Evolutionary conservation across 768 basidiomycete species (phyloP), one percentile per base, ranked within the genome.

Genomic region (Lactifluus echinatus): DNA sequence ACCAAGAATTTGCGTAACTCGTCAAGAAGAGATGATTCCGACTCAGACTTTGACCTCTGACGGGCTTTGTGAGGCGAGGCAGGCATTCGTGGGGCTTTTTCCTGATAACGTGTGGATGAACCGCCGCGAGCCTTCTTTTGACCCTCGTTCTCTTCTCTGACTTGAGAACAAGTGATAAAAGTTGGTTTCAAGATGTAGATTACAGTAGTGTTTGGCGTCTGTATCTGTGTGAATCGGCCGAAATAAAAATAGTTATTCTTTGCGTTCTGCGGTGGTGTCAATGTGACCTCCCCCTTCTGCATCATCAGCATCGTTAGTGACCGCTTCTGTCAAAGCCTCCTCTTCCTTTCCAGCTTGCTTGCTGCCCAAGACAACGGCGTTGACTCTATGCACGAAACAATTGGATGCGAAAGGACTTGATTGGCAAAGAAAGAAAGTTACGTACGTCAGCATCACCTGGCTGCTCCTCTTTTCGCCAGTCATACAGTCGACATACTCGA

Each of bases 331-430:
- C 21, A 70, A 67, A 5, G 63, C 71, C 44, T 72, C 75, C 28
- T 68, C 71, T 2, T 61, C 72, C 21, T 72, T 73, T 58, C 72
- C 74, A 2, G 75, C 74, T 44, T 74, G 73, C 69, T 87, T 87
- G 69, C 85, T 87, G 1, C 84, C 85, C 40, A 84, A 66, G 29
- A 89, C 87, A 33, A 83, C 84, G 28, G 87, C 88, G 67, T 89
- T 90, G 63, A 90, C 78, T 14, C 87, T 89, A 57, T n/a, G 39
- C 17, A 42, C 57, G 58, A 53, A 33, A 39, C 45, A 12, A 33
- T 37, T 17, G 10, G 14, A 17, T 28, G 57, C n/a, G 12, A 21
- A 24, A 44, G 24, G 31, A 10, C 21, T 24, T 21, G 3, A 53
- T 17, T n/a, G 17, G 14, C 31, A 54, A 34, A 40, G 50, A n/a